Conservation (phyloP, 2,329 filamentous ascomycete genomes). For the Hypoxylon sp. region DNA sequence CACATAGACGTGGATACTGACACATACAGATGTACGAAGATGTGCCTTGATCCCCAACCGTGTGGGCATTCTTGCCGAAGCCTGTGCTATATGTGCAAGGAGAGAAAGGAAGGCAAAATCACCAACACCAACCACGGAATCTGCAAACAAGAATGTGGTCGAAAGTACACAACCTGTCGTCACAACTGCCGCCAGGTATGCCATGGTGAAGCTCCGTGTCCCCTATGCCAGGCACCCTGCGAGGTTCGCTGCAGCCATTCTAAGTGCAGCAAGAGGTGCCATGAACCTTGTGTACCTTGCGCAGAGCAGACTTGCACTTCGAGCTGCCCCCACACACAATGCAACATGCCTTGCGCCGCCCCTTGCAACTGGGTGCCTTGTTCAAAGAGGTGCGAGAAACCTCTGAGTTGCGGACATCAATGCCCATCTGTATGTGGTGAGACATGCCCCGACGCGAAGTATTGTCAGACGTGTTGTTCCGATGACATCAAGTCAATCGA, state of each 20-base stretch:
- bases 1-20: constrained; percentile 59
- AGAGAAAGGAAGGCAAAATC: constrained; percentile 53
- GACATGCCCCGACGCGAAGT: constrained; percentile 64
- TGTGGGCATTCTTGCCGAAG: constrained; percentile 73
- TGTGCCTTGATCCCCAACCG: constrained; percentile 61
- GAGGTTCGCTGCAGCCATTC: constrained; percentile 71
- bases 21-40: constrained; percentile 62
- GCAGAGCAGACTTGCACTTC: constrained; percentile 68
- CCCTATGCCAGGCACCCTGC: constrained; percentile 65
- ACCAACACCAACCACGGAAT: constrained; percentile 59
- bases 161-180: constrained; percentile 67
- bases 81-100: constrained; percentile 65
- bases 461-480: constrained; percentile 70
- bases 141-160: constrained; percentile 66
- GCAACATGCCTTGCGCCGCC: constrained; percentile 69
- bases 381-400: constrained; percentile 68
- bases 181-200: constrained; percentile 69
- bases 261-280: constrained; percentile 68
- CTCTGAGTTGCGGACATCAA: constrained; percentile 71
- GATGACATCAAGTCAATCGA: constrained; percentile 60
- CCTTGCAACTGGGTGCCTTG: constrained; percentile 79
- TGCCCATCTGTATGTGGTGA: constrained; percentile 76
- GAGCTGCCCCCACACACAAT: constrained; percentile 66
- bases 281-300: constrained; percentile 74
- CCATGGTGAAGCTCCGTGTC: constrained; percentile 65